A percentile compares a stretch with the other conserved stretches of the same genome.
Conservation (phyloP, 1,284 basidiomycete genomes). For the Naganishia cerealis region DNA sequence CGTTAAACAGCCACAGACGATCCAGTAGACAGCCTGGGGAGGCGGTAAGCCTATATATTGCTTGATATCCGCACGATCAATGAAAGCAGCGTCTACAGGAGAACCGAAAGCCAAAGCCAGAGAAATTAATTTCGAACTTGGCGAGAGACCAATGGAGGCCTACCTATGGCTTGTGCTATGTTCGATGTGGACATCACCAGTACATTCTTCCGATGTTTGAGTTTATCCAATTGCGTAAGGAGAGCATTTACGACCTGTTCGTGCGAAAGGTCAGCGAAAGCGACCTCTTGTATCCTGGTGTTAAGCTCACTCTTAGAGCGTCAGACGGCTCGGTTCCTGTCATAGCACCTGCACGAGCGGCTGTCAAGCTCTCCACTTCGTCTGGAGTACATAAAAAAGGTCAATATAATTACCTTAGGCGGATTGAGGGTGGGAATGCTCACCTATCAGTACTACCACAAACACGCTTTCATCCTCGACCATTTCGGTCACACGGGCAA, state of each 20-base stretch:
- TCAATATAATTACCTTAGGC: constrained; percentile 22
- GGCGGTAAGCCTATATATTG: constrained; percentile 91
- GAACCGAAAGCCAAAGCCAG: not conserved
- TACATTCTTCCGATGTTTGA: constrained; percentile 88
- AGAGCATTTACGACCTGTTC: constrained; percentile 92
- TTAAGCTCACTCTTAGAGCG: constrained; percentile 74
- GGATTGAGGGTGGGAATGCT: constrained; percentile 24
- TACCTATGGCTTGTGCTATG: constrained; percentile 88
- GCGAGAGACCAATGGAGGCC: constrained; percentile 35
- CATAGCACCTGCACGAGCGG: constrained; percentile 89
- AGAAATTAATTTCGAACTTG: not conserved
- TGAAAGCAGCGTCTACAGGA: constrained; percentile 81
- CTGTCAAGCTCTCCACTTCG: constrained; percentile 94
- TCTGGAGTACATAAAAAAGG: constrained; percentile 58
- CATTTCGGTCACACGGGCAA: constrained; percentile 82
- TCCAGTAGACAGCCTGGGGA: constrained; percentile 87
- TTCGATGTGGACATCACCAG: constrained; percentile 97
- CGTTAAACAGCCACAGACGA: constrained; percentile 75
- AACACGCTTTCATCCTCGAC: constrained; percentile 84
- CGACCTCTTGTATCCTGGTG: not conserved
- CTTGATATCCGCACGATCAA: constrained; percentile 94
- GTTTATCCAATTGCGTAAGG: constrained; percentile 92
- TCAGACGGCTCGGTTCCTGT: constrained; percentile 92
- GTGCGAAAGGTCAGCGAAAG: not conserved
- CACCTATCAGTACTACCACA: constrained; percentile 91